phyloP scores from a whole-genome alignment of 1,139 yeast genomes.

The Diutina sp. region DNA sequence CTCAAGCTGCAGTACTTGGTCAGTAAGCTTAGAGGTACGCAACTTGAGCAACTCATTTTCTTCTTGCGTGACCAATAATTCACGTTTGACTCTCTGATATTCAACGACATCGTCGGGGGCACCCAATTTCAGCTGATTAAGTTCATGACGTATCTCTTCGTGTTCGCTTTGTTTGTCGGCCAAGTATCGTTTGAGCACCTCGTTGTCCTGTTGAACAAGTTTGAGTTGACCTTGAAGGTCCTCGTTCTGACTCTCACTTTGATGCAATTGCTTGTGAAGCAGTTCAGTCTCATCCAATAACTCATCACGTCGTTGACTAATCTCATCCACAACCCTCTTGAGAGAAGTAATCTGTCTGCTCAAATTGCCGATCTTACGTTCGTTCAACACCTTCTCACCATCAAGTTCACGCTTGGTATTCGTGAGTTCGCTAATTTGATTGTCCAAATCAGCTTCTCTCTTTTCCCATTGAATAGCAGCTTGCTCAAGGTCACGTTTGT shows the following conservation, averaged over 20 bases:
- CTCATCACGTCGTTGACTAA: constrained; percentile 7
- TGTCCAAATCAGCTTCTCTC: not conserved
- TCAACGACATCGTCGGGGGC: not conserved
- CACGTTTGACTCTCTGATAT: not conserved
- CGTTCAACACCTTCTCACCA: constrained; percentile 31
- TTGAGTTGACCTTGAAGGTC: constrained; percentile 7
- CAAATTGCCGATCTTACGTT: constrained; percentile 33
- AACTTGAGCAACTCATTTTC: constrained; percentile 30
- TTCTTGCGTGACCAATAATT: constrained; percentile 20
- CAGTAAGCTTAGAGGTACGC: constrained; percentile 21
- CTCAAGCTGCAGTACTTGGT: constrained; percentile 22
- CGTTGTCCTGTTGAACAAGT: not conserved
- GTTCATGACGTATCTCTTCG: constrained; percentile 1
- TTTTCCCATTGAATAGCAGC: not conserved
- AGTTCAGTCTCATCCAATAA: constrained; percentile 33
- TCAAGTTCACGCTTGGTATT: constrained; percentile 16
- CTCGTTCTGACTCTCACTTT: constrained; percentile 12
- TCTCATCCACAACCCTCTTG: constrained; percentile 38
- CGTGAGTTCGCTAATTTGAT: not conserved
- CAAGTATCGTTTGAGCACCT: not conserved
- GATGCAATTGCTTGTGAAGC: constrained; percentile 23
- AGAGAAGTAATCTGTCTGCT: constrained; percentile 38
- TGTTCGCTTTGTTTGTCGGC: not conserved
- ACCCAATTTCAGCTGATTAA: not conserved
- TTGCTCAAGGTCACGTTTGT: not conserved